Conservation (phyloP, 495 filamentous ascomycete species). For the Glonium stellatum region DNA sequence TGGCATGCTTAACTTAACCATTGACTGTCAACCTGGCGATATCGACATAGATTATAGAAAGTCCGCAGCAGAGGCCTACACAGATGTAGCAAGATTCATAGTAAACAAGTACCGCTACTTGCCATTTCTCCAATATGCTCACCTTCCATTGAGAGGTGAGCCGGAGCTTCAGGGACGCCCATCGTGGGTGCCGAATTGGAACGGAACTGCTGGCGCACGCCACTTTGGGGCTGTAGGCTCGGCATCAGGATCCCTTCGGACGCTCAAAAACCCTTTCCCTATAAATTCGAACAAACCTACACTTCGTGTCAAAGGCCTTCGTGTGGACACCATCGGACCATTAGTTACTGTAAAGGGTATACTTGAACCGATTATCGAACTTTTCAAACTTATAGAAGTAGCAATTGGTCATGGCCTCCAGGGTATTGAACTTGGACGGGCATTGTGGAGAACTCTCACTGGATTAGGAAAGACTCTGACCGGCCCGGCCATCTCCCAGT, state of each 20-base stretch:
- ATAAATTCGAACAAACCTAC: neutral
- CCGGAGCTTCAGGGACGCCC: neutral
- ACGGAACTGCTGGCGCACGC: neutral
- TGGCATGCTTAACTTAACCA: neutral
- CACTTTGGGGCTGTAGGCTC: neutral
- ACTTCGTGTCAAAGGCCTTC: neutral
- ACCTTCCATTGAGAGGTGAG: neutral
- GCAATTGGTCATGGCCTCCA: neutral
- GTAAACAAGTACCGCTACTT: neutral
- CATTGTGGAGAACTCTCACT: neutral
- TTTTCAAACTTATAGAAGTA: neutral
- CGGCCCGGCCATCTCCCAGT: neutral
- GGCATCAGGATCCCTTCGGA: neutral
- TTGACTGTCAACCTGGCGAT: neutral
- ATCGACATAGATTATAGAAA: slow-evolving; percentile 1
- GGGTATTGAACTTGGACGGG: neutral
- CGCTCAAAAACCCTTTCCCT: neutral
- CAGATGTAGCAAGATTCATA: neutral
- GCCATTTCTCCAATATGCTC: neutral
- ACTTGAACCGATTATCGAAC: neutral
- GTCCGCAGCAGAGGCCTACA: neutral
- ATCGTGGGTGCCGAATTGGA: neutral
- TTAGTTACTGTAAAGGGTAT: neutral
- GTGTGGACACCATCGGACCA: neutral
- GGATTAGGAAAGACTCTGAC: neutral